Base-by-base conservation (phyloP, 2,329 filamentous ascomycete genomes). In the Fusarium piperis region DNA sequence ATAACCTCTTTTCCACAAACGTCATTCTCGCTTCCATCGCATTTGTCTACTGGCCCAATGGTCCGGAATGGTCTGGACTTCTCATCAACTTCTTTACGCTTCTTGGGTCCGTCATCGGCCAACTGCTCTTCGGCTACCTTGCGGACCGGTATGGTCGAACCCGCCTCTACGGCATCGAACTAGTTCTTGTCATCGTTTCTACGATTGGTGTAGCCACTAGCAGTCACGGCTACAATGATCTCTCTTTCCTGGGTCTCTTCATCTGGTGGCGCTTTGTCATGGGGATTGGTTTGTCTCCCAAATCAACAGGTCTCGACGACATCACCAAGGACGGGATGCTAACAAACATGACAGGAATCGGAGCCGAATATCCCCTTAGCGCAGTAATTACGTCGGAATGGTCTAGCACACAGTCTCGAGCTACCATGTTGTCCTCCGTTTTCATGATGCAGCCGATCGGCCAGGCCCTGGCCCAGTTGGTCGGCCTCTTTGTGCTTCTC, bases 391-490 rank as follows among this genome's bases (percentile, higher is more conserved):
- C 90, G 0, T 87, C 90, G 1, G 91, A 93, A 83, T 92, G 86
- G 82, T 83, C 86, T 6, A 88, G 85, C 59, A 92, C 89, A 0
- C 87, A 86, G 53, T 89, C 90, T n/a, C 83, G 91, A 55, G 88
- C 87, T n/a, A 88, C 85, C 20, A 92, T 92, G 90, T 82, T 93
- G 70, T 88, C 90, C 7, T 86, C 86, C 4, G 90, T 93, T 33
- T 92, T 93, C 77, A 85, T 91, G 73, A 92, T 91, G 87, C 91
- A 93, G 72, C 90, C 91, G 1, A 81, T 92, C 10, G 91, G 91
- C 7, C 90, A 92, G 75, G 87, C 91, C 2, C 83, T 90, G 2
- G 90, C 90, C 15, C 90, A 91, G 68, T 79, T 91, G 6, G 88
- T 92, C 12, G 88, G 88, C 5, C 79, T 91, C 6, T 85, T 82